Percentiles rank a stretch among this genome's conserved stretches.
Conservation (phyloP, 139 green algal genomes). For the Haematococcus sp. region DNA sequence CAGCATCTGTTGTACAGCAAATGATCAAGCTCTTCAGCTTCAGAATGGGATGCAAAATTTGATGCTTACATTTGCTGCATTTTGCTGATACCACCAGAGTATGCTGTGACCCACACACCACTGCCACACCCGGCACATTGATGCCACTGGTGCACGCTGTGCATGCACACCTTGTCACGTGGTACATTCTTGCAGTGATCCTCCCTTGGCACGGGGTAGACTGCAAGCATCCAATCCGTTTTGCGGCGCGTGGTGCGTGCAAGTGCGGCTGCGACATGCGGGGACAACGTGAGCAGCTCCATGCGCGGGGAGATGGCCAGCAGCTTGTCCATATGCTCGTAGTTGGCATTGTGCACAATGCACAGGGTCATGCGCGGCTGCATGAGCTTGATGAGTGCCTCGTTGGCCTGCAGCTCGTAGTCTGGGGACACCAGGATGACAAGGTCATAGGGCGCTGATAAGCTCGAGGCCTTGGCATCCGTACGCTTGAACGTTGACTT, state of each 20-base stretch:
- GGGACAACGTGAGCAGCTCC: slow-evolving; percentile 30
- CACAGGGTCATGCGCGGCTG: slow-evolving; percentile 7
- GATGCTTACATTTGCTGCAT: too few species aligned
- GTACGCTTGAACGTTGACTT: slow-evolving; percentile 12
- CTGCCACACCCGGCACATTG: too few species aligned
- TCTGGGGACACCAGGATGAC: slow-evolving; percentile 35
- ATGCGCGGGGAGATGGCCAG: neutral
- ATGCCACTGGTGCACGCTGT: too few species aligned
- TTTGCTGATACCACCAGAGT: too few species aligned
- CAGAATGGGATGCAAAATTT: too few species aligned
- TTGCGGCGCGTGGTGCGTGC: neutral
- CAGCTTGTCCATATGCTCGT: slow-evolving; percentile 10
- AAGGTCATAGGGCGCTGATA: slow-evolving; percentile 18
- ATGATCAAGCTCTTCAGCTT: too few species aligned
- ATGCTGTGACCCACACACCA: too few species aligned
- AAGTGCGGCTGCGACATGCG: slow-evolving; percentile 18
- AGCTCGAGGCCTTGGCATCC: neutral
- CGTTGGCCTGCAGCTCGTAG: slow-evolving; percentile 30
- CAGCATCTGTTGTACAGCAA: slow-evolving; percentile 8
- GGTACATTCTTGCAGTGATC: slow-evolving; percentile 13
- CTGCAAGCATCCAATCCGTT: slow-evolving; percentile 27
- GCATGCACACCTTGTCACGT: too few species aligned
- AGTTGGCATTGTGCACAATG: slow-evolving; percentile 39
- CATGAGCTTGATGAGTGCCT: slow-evolving; percentile 21
- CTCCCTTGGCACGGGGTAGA: slow-evolving; percentile 10